These are phyloP conservation scores for Leccinum obscurum DNA, from an alignment of 768 basidiomycete genomes.

Conservation along the genomic window DNA sequence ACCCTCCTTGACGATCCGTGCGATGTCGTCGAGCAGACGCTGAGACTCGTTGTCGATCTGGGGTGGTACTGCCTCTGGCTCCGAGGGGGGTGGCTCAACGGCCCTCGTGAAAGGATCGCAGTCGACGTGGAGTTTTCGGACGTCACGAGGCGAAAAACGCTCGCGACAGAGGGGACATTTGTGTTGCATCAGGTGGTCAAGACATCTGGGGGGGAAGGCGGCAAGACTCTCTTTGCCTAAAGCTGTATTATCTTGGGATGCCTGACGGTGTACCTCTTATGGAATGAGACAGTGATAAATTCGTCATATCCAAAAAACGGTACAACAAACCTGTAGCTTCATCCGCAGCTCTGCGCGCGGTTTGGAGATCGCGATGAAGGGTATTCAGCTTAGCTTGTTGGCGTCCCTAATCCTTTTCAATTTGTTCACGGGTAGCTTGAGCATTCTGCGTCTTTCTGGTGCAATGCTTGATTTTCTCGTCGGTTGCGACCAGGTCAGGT, in stretches of 20 bases:
- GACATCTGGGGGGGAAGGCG: constrained; percentile 43
- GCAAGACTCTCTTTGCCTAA: constrained; percentile 82
- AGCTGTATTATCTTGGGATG: constrained; percentile 72
- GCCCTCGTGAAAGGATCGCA: constrained; percentile 45
- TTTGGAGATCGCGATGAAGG: constrained; percentile 64
- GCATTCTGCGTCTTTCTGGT: constrained; percentile 77
- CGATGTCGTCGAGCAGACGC: constrained; percentile 54
- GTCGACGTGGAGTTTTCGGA: constrained; percentile 56
- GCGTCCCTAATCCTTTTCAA: constrained; percentile 57
- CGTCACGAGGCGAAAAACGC: constrained; percentile 45
- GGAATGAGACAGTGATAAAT: constrained; percentile 12
- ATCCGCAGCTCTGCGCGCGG: constrained; percentile 68
- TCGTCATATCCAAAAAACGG: not conserved
- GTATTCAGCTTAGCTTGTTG: constrained; percentile 52
- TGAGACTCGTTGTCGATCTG: constrained; percentile 45
- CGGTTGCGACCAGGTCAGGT: constrained; percentile 80
- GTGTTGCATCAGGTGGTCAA: constrained; percentile 47
- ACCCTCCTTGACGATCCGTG: constrained; percentile 54
- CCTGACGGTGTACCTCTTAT: constrained; percentile 71
- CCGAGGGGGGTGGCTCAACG: constrained; percentile 25
- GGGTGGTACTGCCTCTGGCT: constrained; percentile 20
- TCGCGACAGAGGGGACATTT: constrained; percentile 67
- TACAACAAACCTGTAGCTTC: constrained; percentile 68
- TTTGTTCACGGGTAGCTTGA: constrained; percentile 57
- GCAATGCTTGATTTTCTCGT: constrained; percentile 87